These are phyloP conservation scores for Hypoxylon crocopeplum DNA, from an alignment of 495 filamentous ascomycete species.

Conservation along the genomic window DNA sequence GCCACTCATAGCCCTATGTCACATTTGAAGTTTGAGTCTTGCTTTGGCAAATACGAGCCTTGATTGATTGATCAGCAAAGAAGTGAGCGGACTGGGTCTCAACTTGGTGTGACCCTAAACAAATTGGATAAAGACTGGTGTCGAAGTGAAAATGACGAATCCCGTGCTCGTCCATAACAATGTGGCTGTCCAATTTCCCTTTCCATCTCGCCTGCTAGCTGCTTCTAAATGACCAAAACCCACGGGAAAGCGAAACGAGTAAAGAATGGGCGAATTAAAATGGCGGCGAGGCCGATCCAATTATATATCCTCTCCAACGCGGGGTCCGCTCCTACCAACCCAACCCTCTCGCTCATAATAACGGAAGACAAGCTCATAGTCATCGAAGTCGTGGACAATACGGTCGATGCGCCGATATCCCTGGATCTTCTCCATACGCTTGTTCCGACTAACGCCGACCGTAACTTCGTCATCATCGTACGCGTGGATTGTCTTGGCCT, in stretches of 20 bases:
- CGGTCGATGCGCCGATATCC: conserved; percentile 92
- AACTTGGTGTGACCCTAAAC: neutral
- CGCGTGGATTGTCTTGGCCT: conserved; percentile 68
- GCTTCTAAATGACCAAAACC: neutral
- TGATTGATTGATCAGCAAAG: conserved; percentile 22
- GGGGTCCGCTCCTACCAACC: conserved; percentile 74
- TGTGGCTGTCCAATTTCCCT: conserved; percentile 1
- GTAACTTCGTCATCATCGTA: conserved; percentile 55
- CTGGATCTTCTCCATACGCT: conserved; percentile 80
- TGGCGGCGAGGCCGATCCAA: neutral
- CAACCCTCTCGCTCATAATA: conserved; percentile 95
- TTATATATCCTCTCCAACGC: conserved; percentile 65
- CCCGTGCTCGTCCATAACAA: neutral
- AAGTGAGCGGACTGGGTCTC: conserved; percentile 12
- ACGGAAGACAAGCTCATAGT: conserved; percentile 95
- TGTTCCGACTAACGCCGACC: conserved; percentile 52
- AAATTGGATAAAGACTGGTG: neutral
- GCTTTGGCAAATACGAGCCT: conserved; percentile 8
- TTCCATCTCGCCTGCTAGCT: conserved; percentile 10
- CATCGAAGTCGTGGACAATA: conserved; percentile 96
- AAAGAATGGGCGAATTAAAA: neutral
- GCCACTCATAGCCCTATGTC: neutral
- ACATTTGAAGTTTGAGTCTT: neutral
- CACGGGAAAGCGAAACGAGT: conserved; percentile 14
- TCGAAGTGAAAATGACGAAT: conserved; percentile 9